Percentiles rank a stretch among this genome's conserved stretches.
phyloP scores from a whole-genome alignment of 208 protist species.

The Trichomonas vaginalis region DNA sequence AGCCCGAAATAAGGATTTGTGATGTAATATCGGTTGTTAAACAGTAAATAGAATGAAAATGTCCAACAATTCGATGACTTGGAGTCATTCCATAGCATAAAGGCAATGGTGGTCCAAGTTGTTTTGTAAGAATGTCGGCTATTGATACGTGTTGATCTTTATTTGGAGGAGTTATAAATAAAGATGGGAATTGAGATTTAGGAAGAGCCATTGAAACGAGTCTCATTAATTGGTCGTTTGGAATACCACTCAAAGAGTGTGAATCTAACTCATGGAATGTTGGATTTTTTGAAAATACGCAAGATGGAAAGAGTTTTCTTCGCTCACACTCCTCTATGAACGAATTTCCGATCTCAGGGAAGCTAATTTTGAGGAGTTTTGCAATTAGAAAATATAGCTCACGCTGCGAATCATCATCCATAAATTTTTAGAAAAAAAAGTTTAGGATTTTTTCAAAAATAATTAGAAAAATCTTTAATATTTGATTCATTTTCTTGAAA shows the following conservation, averaged over 20 bases:
- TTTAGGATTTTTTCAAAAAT: no score
- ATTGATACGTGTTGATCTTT: not conserved
- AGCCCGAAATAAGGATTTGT: not conserved
- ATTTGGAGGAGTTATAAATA: not conserved
- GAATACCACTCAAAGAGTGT: not conserved
- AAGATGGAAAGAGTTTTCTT: not conserved
- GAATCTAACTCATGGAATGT: not conserved
- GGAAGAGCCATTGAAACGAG: not conserved
- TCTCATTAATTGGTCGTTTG: not conserved
- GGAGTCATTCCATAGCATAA: not conserved
- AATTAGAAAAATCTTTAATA: no score
- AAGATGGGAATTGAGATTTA: not conserved
- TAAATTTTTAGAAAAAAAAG: no score
- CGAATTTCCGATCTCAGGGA: not conserved
- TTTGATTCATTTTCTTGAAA: no score
- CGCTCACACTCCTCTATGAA: not conserved
- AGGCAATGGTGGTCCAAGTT: not conserved
- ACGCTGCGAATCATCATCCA: not conserved
- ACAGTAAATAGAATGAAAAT: not conserved
- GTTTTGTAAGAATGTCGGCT: not conserved
- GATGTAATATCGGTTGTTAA: not conserved
- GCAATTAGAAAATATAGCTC: conserved; percentile 6
- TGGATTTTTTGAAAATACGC: not conserved
- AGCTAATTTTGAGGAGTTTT: not conserved
- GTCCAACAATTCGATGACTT: not conserved